Evolutionary conservation across 2,329 filamentous ascomycete genomes (phyloP).

Genomic region (Domatiomyces globalis): DNA sequence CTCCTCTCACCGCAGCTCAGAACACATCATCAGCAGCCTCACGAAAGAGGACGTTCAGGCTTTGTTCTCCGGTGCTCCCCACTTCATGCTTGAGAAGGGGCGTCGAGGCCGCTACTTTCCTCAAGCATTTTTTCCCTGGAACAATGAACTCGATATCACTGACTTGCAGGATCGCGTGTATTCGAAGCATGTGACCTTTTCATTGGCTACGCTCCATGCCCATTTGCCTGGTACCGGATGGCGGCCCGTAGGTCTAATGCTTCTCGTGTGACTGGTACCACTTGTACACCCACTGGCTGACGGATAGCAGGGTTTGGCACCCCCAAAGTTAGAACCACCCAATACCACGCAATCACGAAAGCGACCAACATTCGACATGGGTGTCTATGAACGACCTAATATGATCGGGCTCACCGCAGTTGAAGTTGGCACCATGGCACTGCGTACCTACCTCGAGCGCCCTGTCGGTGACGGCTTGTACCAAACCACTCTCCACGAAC

Average conservation of each 20-base stretch:
- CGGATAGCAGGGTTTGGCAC: not conserved
- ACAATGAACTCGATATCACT: slow-evolving; percentile 27
- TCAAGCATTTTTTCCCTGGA: slow-evolving; percentile 32
- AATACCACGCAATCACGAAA: slow-evolving; percentile 17
- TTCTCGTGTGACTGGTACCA: not conserved
- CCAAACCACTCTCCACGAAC: slow-evolving; percentile 15
- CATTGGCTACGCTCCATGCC: slow-evolving; percentile 30
- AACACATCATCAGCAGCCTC: slow-evolving; percentile 10
- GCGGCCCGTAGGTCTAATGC: not conserved
- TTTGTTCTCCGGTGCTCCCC: slow-evolving; percentile 31
- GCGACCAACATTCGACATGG: slow-evolving; percentile 30
- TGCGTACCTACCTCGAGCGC: slow-evolving; percentile 35
- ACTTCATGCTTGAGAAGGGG: slow-evolving; percentile 32
- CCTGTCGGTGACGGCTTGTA: slow-evolving; percentile 27
- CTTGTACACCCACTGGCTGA: slow-evolving; percentile 1
- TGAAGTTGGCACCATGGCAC: slow-evolving; percentile 34
- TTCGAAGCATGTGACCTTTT: slow-evolving; percentile 29
- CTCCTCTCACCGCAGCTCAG: not conserved
- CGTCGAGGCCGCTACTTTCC: slow-evolving; percentile 28
- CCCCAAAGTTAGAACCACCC: slow-evolving; percentile 3
- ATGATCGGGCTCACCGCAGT: slow-evolving; percentile 34
- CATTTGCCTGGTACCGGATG: slow-evolving; percentile 27
- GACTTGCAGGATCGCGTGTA: slow-evolving; percentile 28
- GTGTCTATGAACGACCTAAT: slow-evolving; percentile 35
- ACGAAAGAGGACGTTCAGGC: slow-evolving; percentile 27